Evolutionary conservation across 208 protist genomes (phyloP).

Genomic region (Leishmania aethiopica): DNA sequence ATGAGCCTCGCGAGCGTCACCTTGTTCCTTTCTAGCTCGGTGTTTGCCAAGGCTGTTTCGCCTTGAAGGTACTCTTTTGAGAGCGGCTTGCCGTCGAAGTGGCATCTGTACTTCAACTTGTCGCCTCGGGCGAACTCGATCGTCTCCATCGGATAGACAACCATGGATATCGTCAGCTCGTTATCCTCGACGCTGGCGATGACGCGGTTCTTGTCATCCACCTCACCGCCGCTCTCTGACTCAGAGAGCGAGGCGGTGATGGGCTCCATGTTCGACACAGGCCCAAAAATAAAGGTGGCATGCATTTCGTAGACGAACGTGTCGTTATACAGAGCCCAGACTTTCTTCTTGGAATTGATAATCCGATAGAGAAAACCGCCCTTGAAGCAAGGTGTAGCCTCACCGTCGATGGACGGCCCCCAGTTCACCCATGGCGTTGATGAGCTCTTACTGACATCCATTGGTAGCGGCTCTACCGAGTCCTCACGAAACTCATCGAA

Average conservation of each 20-base stretch:
- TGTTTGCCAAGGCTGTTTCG: conserved; percentile 50
- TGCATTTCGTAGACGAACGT: conserved; percentile 69
- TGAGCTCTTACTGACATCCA: conserved; percentile 17
- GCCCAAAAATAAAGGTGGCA: conserved; percentile 68
- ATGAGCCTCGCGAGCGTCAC: conserved; percentile 36
- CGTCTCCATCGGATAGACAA: conserved; percentile 77
- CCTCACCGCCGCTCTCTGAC: conserved; percentile 11
- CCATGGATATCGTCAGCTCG: conserved; percentile 46
- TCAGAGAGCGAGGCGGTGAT: conserved; percentile 8
- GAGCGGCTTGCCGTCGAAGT: conserved; percentile 57
- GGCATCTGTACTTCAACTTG: conserved; percentile 58
- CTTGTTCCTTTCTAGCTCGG: conserved; percentile 49
- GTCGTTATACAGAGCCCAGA: conserved; percentile 89
- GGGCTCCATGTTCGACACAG: conserved; percentile 31
- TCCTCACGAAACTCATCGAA: conserved; percentile 80
- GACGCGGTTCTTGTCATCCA: conserved; percentile 25
- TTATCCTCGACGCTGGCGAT: conserved; percentile 66
- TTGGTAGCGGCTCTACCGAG: conserved; percentile 23
- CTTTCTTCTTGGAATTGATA: conserved; percentile 48
- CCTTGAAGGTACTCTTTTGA: conserved; percentile 59
- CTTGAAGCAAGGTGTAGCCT: conserved; percentile 62
- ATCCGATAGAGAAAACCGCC: conserved; percentile 74
- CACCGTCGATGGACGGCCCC: conserved; percentile 43
- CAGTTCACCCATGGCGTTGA: conserved; percentile 30
- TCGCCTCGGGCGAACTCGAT: conserved; percentile 71